phyloP scores from a whole-genome alignment of 2,329 filamentous ascomycete species.

The Epichloe bromicola region DNA sequence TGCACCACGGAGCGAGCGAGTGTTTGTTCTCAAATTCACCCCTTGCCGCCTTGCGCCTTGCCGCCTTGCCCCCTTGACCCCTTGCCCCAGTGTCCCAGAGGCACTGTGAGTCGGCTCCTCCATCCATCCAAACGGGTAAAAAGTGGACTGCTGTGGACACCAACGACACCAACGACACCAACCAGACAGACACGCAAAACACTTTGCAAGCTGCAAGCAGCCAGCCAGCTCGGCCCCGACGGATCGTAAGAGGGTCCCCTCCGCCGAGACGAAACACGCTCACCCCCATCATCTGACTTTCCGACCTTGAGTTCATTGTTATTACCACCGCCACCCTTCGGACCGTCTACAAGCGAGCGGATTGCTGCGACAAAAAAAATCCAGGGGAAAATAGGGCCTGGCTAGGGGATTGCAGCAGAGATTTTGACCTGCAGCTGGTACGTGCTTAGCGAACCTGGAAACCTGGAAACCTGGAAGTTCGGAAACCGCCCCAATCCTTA shows the following conservation, averaged over 20 bases:
- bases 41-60: too few species aligned
- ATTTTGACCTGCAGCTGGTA: conserved; percentile 4
- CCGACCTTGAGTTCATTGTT: not conserved
- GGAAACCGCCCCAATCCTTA: not conserved
- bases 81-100: too few species aligned
- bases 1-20: too few species aligned
- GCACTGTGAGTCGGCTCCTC: too few species aligned
- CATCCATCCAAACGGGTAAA: too few species aligned
- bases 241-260: conserved; percentile 2
- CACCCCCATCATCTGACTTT: not conserved
- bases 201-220: not conserved
- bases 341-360: not conserved
- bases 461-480: conserved; percentile 4
- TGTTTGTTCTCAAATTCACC: too few species aligned
- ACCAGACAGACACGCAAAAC: too few species aligned
- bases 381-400: not conserved
- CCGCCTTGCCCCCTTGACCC: too few species aligned
- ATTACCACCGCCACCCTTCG: not conserved
- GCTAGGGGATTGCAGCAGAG: not conserved
- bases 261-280: conserved; percentile 1
- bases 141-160: too few species aligned
- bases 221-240: conserved; percentile 1
- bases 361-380: not conserved
- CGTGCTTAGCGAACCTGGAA: conserved; percentile 4
- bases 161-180: too few species aligned